Evolutionary conservation across 805 yeast genomes (phyloP), one percentile per base, ranked within the genome.

Genomic region (Kazachstania viticola): DNA sequence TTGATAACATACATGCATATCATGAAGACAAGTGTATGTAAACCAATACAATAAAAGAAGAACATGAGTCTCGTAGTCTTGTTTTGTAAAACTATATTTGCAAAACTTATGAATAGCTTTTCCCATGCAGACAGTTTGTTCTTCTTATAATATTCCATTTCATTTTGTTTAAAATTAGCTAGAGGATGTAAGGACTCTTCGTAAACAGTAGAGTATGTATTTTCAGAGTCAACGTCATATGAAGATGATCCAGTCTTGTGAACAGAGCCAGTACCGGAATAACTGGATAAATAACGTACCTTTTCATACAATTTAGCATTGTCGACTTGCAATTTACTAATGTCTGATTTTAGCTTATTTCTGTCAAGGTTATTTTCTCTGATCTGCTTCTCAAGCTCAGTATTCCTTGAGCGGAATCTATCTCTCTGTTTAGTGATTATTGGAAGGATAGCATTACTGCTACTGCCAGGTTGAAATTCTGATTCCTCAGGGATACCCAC

Each of bases 341-440:
- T 58, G 44, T 83, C 84, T 32, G 78, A 56, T 37, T 75, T 74
- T 41, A 83, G 61, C 35, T 78, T 81, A 24, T 62, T 65, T 17
- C 78, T 64, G 25, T 65, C 63, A 14, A 59, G 51, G 31, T 64
- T 64, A 39, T 70, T 73, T 41, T 70, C 71, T 51, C 80, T 75
- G 24, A 77, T 47, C 45, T 84, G 94, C 34, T 79, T 79, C 53
- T 88, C 97, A 33, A 91, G 65, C 50, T 83, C 95, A 35, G 70
- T 71, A 47, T 79, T 83, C 33, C 84, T 69, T n/a, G 72, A 69
- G 46, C 93, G 75, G 64, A 87, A 85, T 40, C 98, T 65, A 55
- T 88, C 98, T 53, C 98, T 74, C 60, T 88, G 98, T 49, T 88
- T 87, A 11, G 95, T 85, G 18, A 91, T 73, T 32, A 88, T 84